Conservation (phyloP, 2,329 filamentous ascomycete species). For the Stagonosporopsis vannaccii region DNA sequence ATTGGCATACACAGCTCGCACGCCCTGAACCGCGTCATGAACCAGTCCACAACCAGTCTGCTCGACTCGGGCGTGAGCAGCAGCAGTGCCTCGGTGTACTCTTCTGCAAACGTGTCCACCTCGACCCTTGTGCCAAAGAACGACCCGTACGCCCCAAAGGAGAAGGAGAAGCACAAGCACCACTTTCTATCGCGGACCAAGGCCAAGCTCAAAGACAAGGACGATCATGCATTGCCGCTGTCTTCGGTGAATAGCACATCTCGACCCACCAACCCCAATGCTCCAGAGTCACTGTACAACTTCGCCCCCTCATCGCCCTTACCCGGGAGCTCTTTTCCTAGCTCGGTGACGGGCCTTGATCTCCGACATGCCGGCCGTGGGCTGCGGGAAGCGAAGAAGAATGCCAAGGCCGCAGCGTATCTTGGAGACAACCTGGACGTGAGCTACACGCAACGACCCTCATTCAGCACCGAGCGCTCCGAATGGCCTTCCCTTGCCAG, state of each 20-base stretch:
- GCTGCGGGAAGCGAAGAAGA: constrained; percentile 74
- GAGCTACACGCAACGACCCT: constrained; percentile 46
- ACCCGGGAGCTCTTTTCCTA: constrained; percentile 73
- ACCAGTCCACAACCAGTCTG: constrained; percentile 74
- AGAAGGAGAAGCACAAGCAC: constrained; percentile 77
- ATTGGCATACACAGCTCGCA: constrained; percentile 70
- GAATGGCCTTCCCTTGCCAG: constrained; percentile 45
- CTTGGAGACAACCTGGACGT: constrained; percentile 44
- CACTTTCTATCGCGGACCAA: constrained; percentile 82
- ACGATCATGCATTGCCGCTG: constrained; percentile 72
- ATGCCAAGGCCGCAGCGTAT: constrained; percentile 57
- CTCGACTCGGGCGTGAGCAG: constrained; percentile 65
- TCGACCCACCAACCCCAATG: constrained; percentile 75
- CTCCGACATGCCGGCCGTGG: constrained; percentile 78
- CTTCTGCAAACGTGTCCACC: constrained; percentile 75
- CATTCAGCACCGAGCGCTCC: constrained; percentile 48
- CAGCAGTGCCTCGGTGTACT: constrained; percentile 72
- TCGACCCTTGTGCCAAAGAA: constrained; percentile 73
- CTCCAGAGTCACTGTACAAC: constrained; percentile 78
- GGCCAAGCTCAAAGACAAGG: constrained; percentile 75
- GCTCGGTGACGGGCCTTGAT: constrained; percentile 82
- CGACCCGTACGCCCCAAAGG: constrained; percentile 56
- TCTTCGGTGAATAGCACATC: constrained; percentile 82
- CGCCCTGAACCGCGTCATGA: constrained; percentile 68
- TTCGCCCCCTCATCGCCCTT: constrained; percentile 79